These are phyloP conservation scores for Conticribra guillardii DNA, from an alignment of 108 stramenopile species.

Conservation along the genomic window DNA sequence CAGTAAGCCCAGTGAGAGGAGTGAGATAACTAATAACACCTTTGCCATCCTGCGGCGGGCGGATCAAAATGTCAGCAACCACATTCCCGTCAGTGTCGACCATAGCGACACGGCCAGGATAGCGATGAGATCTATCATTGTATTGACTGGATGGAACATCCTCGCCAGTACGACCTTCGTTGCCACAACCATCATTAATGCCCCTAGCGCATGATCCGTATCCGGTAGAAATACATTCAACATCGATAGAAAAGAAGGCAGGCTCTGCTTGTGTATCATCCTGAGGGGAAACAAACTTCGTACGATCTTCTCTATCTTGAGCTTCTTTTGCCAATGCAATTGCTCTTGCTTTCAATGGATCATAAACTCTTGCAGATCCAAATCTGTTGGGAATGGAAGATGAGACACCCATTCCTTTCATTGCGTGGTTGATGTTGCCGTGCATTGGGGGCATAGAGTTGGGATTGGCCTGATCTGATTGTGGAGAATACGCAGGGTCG, in stretches of 20 bases:
- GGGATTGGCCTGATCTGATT: not conserved
- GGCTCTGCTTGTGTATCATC: constrained; percentile 21
- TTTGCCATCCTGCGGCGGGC: constrained; percentile 30
- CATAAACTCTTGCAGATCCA: constrained; percentile 33
- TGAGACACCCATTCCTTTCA: constrained; percentile 6
- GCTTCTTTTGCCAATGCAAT: constrained; percentile 45
- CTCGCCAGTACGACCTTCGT: constrained; percentile 20
- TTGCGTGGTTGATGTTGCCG: constrained; percentile 3
- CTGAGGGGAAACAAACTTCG: constrained; percentile 16
- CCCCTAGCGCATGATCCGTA: constrained; percentile 43
- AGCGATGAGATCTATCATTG: constrained; percentile 42
- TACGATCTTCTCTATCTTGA: constrained; percentile 47
- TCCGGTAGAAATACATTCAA: constrained; percentile 63
- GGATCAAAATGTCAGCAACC: constrained; percentile 41
- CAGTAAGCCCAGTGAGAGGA: constrained; percentile 53
- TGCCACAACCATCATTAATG: constrained; percentile 43
- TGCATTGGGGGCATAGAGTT: not conserved
- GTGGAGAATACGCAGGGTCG: constrained; percentile 29
- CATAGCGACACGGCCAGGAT: constrained; percentile 54
- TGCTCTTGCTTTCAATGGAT: constrained; percentile 48
- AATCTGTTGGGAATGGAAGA: constrained; percentile 2
- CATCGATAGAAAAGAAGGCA: constrained; percentile 56
- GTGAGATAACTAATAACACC: constrained; percentile 55
- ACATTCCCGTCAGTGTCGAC: constrained; percentile 54
- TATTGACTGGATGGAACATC: constrained; percentile 34